Evolutionary conservation across 2,329 filamentous ascomycete species (phyloP).

Genomic region (Alternaria sp.): DNA sequence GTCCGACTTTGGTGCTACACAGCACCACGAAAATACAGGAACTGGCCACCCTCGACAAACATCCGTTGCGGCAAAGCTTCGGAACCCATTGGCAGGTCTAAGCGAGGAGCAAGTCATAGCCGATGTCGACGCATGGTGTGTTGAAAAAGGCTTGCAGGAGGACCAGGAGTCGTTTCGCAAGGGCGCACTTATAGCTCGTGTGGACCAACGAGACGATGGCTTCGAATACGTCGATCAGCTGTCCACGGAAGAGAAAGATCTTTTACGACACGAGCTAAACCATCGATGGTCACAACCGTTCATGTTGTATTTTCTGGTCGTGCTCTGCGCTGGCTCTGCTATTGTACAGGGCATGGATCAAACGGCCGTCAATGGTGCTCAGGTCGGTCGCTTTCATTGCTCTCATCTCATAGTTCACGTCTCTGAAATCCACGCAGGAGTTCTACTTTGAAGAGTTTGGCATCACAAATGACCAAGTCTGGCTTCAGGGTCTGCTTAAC

Average conservation of each 20-base stretch:
- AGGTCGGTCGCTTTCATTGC: conserved; percentile 21
- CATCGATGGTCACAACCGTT: conserved; percentile 74
- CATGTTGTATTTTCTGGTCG: conserved; percentile 71
- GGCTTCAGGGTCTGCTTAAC: conserved; percentile 42
- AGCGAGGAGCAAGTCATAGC: conserved; percentile 61
- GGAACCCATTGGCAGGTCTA: conserved; percentile 65
- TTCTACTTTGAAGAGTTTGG: conserved; percentile 44
- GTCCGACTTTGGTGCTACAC: conserved; percentile 27
- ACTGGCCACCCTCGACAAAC: conserved; percentile 26
- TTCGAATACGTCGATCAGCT: conserved; percentile 59
- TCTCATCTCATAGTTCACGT: neutral
- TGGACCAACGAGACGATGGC: conserved; percentile 57
- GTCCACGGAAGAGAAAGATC: conserved; percentile 65
- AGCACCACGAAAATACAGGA: conserved; percentile 35
- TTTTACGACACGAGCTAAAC: conserved; percentile 67
- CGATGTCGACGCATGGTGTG: conserved; percentile 64
- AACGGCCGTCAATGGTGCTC: conserved; percentile 47
- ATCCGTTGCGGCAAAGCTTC: conserved; percentile 50
- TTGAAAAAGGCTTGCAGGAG: conserved; percentile 58
- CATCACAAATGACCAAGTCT: conserved; percentile 38
- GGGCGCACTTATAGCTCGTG: conserved; percentile 59
- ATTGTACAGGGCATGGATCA: conserved; percentile 68
- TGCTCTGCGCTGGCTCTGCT: conserved; percentile 72
- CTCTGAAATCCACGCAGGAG: conserved; percentile 21
- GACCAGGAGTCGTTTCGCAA: conserved; percentile 61